These are phyloP conservation scores for Nannochloropsis salina DNA, from an alignment of 108 stramenopile genomes.

Conservation along the genomic window DNA sequence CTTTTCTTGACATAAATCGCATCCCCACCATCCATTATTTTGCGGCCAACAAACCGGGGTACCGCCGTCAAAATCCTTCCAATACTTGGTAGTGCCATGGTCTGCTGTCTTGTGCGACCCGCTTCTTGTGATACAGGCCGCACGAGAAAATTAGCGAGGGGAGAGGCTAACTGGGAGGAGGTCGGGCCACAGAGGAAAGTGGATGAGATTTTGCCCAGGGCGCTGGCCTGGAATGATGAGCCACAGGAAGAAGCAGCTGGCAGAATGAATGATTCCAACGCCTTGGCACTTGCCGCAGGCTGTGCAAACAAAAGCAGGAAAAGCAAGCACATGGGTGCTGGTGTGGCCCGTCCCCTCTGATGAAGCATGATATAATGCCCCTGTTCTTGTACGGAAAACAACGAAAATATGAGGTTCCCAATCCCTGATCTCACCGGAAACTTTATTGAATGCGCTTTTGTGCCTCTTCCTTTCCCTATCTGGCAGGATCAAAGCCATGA, in stretches of 20 bases:
- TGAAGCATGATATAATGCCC: too few species aligned
- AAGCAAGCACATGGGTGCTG: not conserved
- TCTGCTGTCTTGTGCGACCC: not conserved
- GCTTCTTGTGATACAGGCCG: not conserved
- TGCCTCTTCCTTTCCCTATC: too few species aligned
- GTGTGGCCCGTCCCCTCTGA: not conserved
- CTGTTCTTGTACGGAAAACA: too few species aligned
- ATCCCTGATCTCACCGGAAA: too few species aligned
- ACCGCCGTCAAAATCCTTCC: not conserved
- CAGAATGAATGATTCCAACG: not conserved
- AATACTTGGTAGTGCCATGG: not conserved
- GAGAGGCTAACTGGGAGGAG: not conserved
- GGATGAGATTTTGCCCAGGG: not conserved
- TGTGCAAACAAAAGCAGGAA: not conserved
- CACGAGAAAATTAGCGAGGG: not conserved
- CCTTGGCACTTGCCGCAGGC: not conserved
- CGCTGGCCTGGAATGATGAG: not conserved
- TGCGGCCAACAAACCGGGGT: not conserved
- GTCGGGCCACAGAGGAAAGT: not conserved
- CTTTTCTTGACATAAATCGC: not conserved
- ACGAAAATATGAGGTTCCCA: too few species aligned
- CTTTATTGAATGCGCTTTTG: too few species aligned
- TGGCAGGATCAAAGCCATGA: too few species aligned
- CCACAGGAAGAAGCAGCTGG: not conserved
- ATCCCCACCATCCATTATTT: slow-evolving; percentile 17